Evolutionary conservation across 768 basidiomycete genomes (phyloP), one percentile per base, ranked within the genome.

Genomic region (Roridomyces roridus): DNA sequence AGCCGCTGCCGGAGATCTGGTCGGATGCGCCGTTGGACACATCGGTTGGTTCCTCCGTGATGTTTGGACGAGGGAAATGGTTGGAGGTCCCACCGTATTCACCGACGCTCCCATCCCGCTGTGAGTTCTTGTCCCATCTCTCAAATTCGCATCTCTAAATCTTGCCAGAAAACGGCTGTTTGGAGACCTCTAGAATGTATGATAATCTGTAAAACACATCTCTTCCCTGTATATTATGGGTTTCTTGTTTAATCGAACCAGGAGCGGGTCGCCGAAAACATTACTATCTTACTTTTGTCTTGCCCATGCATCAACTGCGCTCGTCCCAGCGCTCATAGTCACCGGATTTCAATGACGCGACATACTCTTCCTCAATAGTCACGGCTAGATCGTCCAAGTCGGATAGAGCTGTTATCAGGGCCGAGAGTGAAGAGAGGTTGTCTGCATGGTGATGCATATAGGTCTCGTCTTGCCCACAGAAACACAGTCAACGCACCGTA

Each of bases 401-500:
- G 14, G 78, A 74, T 29, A 98, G 80, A 0, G 93, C 94, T 26
- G 80, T 79, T 44, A 93, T 77, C 26, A 98, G 82, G 2, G 94
- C 91, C 14, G 85, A 82, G 15, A 96, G 74, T 0, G 96, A 93
- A 4, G 95, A 96, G 18, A 91, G 78, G 34, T 86, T 82, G 68
- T 98, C 96, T 97, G n/a, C n/a, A n/a, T n/a, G n/a, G n/a, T n/a
- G n/a, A n/a, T n/a, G n/a, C n/a, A n/a, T n/a, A n/a, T n/a, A n/a
- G n/a, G n/a, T n/a, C n/a, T n/a, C n/a, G n/a, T n/a, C n/a, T n/a
- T n/a, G n/a, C n/a, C n/a, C n/a, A n/a, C n/a, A n/a, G n/a, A n/a
- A n/a, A n/a, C n/a, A n/a, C n/a, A n/a, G n/a, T n/a, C n/a, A n/a
- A 80, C 94, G 59, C 66, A 98, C 95, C 95, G 65, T 98, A 97